Base-by-base conservation (phyloP, 1,284 basidiomycete species). In the Schizophyllum amplum region DNA sequence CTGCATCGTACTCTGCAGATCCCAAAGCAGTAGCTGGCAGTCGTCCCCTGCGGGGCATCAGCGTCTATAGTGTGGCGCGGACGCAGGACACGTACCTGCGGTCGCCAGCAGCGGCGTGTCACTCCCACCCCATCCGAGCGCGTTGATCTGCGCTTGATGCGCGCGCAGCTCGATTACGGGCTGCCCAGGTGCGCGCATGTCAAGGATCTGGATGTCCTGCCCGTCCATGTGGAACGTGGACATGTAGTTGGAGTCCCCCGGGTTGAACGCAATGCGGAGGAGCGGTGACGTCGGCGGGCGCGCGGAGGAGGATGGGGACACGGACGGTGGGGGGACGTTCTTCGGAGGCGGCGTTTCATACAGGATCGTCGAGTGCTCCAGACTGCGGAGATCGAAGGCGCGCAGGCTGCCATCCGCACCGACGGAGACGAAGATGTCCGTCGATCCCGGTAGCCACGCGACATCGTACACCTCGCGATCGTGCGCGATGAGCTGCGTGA, bases 401-500 rank as follows among this genome's bases (percentile, higher is more conserved):
- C 97, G 90, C 42, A 99, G 77, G 59, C 90, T 94, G 11, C 97
- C 97, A 68, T 99, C 97, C 13, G 96, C 97, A 23, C 97, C 97
- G 21, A 99, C 97, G 15, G 93, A 96, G 27, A 98, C 95, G 71
- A 99, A 99, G 62, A 98, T 95, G 70, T 99, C 95, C 4, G 92
- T 91, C 11, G 92, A 96, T n/a, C 88, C 85, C 1, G 97, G 97
- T n/a, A 98, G 83, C 96, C 97, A 98, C 47, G 93, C 94, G 53
- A 96, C 93, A 67, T 96, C 93, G 72, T 94, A 95, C 5, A 99
- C 97, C 70, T 98, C 97, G 52, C 94, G 85, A 77, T 99, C 97
- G 75, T 99, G 97, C 0, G 97, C 97, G 69, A 96, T 96, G 63
- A 95, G 83, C 71, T 99, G 97, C 1, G 97, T 99, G 66, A 99